Evolutionary conservation across 306 rosid species (phyloP).

Genomic region (Vigna reflexopilosa): DNA sequence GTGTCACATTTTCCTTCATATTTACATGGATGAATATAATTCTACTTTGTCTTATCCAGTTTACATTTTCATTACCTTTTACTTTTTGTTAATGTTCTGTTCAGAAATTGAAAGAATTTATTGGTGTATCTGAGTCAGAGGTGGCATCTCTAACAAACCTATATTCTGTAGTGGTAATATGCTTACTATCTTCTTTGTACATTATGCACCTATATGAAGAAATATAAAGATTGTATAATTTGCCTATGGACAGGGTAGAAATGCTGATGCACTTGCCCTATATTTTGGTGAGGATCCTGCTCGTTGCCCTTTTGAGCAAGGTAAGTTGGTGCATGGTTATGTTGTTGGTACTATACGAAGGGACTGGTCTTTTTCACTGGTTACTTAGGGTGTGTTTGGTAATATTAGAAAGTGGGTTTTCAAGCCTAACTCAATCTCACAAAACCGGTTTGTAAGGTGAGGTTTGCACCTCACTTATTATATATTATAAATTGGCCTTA

Average conservation of each 20-base stretch:
- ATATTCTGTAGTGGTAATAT: constrained; percentile 82
- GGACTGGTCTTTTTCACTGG: constrained; percentile 31
- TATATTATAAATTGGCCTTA: too few species aligned
- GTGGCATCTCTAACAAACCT: constrained; percentile 77
- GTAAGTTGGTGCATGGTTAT: constrained; percentile 51
- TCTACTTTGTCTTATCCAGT: constrained; percentile 24
- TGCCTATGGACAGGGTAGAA: constrained; percentile 82
- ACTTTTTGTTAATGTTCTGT: constrained; percentile 39
- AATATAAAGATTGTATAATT: constrained; percentile 38
- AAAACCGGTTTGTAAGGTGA: too few species aligned
- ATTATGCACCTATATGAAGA: constrained; percentile 22
- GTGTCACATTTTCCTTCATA: constrained; percentile 26
- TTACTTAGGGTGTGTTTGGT: not conserved
- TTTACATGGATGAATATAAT: constrained; percentile 15
- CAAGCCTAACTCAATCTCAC: too few species aligned
- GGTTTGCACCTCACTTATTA: too few species aligned
- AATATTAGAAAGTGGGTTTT: too few species aligned
- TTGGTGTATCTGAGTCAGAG: constrained; percentile 76
- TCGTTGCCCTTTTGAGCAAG: constrained; percentile 92
- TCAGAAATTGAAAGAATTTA: constrained; percentile 82
- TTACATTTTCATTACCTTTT: constrained; percentile 31
- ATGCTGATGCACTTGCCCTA: constrained; percentile 90
- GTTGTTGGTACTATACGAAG: not conserved
- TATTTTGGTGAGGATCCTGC: constrained; percentile 98
- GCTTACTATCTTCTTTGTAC: constrained; percentile 40